These are phyloP conservation scores for Cladochytrium replicatum DNA, from an alignment of 192 early-diverging fungal genomes.

Conservation along the genomic window DNA sequence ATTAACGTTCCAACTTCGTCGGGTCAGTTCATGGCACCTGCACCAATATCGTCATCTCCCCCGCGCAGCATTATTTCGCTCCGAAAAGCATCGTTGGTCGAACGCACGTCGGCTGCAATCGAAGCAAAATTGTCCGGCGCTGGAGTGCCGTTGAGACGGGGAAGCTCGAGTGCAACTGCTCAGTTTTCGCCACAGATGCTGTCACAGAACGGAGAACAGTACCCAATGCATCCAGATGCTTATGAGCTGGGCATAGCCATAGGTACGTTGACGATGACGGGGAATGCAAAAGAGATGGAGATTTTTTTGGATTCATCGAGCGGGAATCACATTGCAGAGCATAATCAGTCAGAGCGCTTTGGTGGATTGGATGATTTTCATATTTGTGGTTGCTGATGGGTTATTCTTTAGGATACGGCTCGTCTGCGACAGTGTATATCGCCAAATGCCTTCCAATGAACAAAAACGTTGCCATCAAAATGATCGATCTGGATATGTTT, in stretches of 20 bases:
- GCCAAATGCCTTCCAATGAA: conserved; percentile 67
- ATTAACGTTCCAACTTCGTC: too few species aligned
- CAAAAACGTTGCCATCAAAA: conserved; percentile 65
- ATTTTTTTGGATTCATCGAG: too few species aligned
- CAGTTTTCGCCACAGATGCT: background rate
- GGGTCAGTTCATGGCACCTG: too few species aligned
- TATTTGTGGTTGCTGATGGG: too few species aligned
- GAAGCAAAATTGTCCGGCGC: conserved; percentile 1
- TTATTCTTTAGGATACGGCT: conserved; percentile 65
- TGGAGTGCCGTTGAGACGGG: background rate
- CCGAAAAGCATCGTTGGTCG: conserved; percentile 1
- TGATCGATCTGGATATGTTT: conserved; percentile 86
- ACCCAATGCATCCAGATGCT: conserved; percentile 32
- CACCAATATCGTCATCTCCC: too few species aligned
- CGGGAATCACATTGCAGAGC: too few species aligned
- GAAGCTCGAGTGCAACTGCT: background rate
- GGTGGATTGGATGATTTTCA: too few species aligned
- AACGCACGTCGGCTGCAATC: conserved; percentile 1
- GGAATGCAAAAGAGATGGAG: too few species aligned
- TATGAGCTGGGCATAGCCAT: conserved; percentile 34
- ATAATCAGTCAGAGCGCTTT: too few species aligned
- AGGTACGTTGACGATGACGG: conserved; percentile 20
- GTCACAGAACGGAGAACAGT: conserved; percentile 6
- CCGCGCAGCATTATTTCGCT: too few species aligned
- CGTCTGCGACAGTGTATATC: conserved; percentile 73